Percentiles rank a stretch among this genome's conserved stretches.
phyloP scores from a whole-genome alignment of 148 eudicot genomes.

The Limonium bicolor region DNA sequence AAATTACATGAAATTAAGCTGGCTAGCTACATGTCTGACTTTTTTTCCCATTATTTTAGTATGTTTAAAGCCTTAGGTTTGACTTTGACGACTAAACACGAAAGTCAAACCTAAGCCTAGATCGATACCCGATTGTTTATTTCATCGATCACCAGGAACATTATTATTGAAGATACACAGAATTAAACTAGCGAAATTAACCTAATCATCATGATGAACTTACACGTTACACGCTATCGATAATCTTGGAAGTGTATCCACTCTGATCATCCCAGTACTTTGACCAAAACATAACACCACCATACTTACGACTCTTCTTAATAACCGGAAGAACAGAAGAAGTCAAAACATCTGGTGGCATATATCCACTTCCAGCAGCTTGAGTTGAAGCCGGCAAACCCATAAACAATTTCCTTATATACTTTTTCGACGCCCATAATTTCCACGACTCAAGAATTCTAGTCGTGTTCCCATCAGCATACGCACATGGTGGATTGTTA shows the following conservation, averaged over 20 bases:
- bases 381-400: constrained; percentile 68
- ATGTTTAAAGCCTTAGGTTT: no score
- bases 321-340: constrained; percentile 42
- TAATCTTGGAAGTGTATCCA: constrained; percentile 46
- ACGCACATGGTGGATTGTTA: constrained; percentile 72
- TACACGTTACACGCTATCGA: constrained; percentile 31
- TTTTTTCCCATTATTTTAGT: no score
- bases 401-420: constrained; percentile 38
- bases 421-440: constrained; percentile 34
- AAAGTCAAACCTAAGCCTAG: no score
- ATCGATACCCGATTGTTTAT: no score
- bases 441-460: constrained; percentile 45
- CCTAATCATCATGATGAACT: no score
- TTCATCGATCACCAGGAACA: no score
- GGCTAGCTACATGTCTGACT: no score
- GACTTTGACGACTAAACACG: no score
- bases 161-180: no score
- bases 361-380: constrained; percentile 72
- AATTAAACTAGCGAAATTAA: no score
- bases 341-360: constrained; percentile 39
- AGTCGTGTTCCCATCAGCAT: constrained; percentile 23
- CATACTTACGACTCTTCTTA: constrained; percentile 46
- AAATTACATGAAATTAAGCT: no score
- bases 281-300: constrained; percentile 92
- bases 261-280: constrained; percentile 64